These are phyloP conservation scores for Cephalotrichum gorgonifer DNA, from an alignment of 2,329 filamentous ascomycete genomes.

Conservation along the genomic window DNA sequence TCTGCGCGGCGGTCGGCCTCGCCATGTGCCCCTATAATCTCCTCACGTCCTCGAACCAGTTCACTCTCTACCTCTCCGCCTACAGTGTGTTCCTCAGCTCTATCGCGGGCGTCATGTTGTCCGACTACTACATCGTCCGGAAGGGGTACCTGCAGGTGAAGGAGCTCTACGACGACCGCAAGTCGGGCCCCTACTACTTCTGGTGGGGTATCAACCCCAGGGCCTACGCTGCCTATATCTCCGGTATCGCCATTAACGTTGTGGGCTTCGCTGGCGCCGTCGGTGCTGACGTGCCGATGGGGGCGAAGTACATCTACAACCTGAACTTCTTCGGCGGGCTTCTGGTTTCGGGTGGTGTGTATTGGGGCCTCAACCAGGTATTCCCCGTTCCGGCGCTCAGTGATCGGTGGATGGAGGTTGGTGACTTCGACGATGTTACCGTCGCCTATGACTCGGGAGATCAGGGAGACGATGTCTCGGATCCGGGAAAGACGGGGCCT, in stretches of 20 bases:
- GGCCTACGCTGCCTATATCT: conserved; percentile 71
- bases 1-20: conserved; percentile 70
- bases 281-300: conserved; percentile 59
- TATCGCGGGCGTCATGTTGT: conserved; percentile 83
- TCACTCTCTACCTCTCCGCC: conserved; percentile 83
- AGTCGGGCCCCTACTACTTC: conserved; percentile 62
- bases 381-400: conserved; percentile 67
- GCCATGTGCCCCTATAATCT: conserved; percentile 84
- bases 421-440: conserved; percentile 45
- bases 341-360: conserved; percentile 53
- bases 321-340: conserved; percentile 87
- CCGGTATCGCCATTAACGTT: conserved; percentile 80
- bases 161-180: conserved; percentile 66
- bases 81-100: conserved; percentile 92
- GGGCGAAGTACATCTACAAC: conserved; percentile 78
- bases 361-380: conserved; percentile 59
- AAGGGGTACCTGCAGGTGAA: conserved; percentile 70
- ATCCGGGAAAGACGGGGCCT: not conserved
- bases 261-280: conserved; percentile 83
- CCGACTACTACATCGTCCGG: conserved; percentile 81
- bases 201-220: conserved; percentile 69
- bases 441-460: conserved; percentile 31
- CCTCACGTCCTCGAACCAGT: conserved; percentile 64
- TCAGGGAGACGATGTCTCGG: not conserved
- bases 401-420: conserved; percentile 67